Evolutionary conservation across 2,329 filamentous ascomycete genomes (phyloP).

Genomic region (Aaosphaeria pasadenensis): DNA sequence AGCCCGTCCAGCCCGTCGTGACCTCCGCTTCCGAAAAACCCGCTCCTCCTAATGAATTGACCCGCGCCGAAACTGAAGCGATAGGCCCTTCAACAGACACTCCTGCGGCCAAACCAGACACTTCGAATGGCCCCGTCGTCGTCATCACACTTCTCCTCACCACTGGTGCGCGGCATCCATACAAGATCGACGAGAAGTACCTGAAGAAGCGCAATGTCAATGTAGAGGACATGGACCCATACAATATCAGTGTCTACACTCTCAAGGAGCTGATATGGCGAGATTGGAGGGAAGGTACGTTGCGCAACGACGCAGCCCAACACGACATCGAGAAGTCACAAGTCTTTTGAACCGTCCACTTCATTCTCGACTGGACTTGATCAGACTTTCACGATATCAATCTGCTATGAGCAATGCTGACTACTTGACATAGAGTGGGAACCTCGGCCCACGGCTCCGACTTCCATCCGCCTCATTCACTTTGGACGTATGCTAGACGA

Average conservation of each 20-base stretch:
- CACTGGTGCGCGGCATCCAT: slow-evolving; percentile 80
- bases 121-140: slow-evolving; percentile 47
- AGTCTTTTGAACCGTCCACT: no score
- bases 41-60: slow-evolving; percentile 25
- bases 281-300: slow-evolving; percentile 76
- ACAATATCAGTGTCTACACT: slow-evolving; percentile 88
- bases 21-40: slow-evolving; percentile 11
- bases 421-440: slow-evolving; percentile 67
- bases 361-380: background rate
- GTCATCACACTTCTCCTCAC: slow-evolving; percentile 81
- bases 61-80: slow-evolving; percentile 42
- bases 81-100: slow-evolving; percentile 48
- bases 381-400: background rate
- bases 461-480: slow-evolving; percentile 84
- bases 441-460: slow-evolving; percentile 77
- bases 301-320: no score
- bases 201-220: slow-evolving; percentile 75
- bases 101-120: slow-evolving; percentile 38
- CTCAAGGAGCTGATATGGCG: slow-evolving; percentile 90
- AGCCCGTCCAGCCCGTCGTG: slow-evolving; percentile 1
- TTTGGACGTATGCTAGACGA: slow-evolving; percentile 91
- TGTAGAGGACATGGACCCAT: slow-evolving; percentile 75
- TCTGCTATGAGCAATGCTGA: slow-evolving; percentile 14
- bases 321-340: no score
- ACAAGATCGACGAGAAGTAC: slow-evolving; percentile 85